A percentile compares a stretch with the other conserved stretches of the same genome.
These are phyloP conservation scores for Phaeoacremonium minimum DNA, from an alignment of 2,329 filamentous ascomycete species.

Conservation along the genomic window DNA sequence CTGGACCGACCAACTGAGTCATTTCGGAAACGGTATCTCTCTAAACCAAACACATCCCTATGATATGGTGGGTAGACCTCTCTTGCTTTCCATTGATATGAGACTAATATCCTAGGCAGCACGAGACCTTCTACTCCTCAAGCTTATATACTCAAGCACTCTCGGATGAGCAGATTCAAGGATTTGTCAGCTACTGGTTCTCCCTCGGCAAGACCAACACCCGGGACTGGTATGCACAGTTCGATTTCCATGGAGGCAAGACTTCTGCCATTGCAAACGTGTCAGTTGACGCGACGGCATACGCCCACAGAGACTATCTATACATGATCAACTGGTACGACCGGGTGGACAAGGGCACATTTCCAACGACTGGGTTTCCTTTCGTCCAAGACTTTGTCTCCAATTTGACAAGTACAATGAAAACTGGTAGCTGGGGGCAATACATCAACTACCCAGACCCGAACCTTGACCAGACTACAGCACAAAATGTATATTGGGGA, in stretches of 20 bases:
- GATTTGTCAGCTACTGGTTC: constrained; percentile 35
- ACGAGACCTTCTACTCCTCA: constrained; percentile 37
- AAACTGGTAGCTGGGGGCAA: constrained; percentile 26
- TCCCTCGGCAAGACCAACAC: constrained; percentile 26
- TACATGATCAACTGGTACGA: constrained; percentile 46
- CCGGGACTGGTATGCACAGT: constrained; percentile 34
- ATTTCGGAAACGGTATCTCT: constrained; percentile 23
- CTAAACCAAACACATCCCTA: constrained; percentile 24
- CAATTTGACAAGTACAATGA: constrained; percentile 23
- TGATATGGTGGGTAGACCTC: constrained; percentile 15
- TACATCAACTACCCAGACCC: constrained; percentile 38
- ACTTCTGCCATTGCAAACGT: constrained; percentile 28
- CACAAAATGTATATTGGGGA: constrained; percentile 30
- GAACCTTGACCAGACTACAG: constrained; percentile 22
- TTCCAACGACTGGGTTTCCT: constrained; percentile 26
- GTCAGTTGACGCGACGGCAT: constrained; percentile 25
- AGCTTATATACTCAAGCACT: constrained; percentile 33
- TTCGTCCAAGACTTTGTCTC: constrained; percentile 26
- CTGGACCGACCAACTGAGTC: constrained; percentile 24
- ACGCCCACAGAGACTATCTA: constrained; percentile 38
- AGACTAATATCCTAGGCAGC: constrained; percentile 21
- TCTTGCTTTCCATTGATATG: constrained; percentile 9
- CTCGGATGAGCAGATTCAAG: constrained; percentile 24
- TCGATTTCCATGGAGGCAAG: constrained; percentile 35
- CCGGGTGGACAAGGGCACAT: constrained; percentile 23